Evolutionary conservation across 2,329 filamentous ascomycete species (phyloP), one percentile per base, ranked within the genome.

Genomic region (Neofusicoccum sp.): DNA sequence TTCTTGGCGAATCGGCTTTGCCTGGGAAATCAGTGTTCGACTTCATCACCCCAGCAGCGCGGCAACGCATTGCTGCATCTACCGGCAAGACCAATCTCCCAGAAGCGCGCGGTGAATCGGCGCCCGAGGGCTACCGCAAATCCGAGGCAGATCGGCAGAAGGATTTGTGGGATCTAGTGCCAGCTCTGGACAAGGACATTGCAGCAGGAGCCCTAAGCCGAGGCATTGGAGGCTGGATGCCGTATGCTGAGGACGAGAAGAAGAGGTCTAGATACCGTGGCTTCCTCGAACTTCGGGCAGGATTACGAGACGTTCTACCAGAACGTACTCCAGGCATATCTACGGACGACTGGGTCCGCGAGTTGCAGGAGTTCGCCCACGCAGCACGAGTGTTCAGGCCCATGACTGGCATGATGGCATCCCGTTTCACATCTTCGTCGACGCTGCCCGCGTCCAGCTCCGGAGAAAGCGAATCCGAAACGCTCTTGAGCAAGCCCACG

Each of bases 1-100:
- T 96, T 0, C 83, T 98, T 1, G 93, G 93, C 39, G 94, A 97
- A 78, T 82, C 86, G 43, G 85, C 87, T 39, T 80, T 98, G 0
- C 93, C 93, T 0, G 92, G 92, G 0, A 97, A 98, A 78, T 98
- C 95, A 0, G 88, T 99, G 2, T 99, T 98, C 74, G 93, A 98
- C 77, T 99, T 91, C 76, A 84, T 99, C 67, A 91, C 91, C 0
- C 83, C 91, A 0, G 85, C 90, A 37, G 87, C 91, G 3, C 87
- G 95, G 65, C 89, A 94, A 58, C 87, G 89, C 31, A 84, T 99
- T 48, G 92, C 85, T 3, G 83, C 86, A 9, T 88, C 88, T 1
- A 92, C 92, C 2, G 93, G 93, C 1, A 92, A 88, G 63, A 77
- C 78, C 2, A 86, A 94, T 71, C 84, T 99, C 2, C 95, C 95